Percentiles rank a stretch among this genome's conserved stretches.
Conservation (phyloP, 306 rosid species). For the Acacia acuminata region DNA sequence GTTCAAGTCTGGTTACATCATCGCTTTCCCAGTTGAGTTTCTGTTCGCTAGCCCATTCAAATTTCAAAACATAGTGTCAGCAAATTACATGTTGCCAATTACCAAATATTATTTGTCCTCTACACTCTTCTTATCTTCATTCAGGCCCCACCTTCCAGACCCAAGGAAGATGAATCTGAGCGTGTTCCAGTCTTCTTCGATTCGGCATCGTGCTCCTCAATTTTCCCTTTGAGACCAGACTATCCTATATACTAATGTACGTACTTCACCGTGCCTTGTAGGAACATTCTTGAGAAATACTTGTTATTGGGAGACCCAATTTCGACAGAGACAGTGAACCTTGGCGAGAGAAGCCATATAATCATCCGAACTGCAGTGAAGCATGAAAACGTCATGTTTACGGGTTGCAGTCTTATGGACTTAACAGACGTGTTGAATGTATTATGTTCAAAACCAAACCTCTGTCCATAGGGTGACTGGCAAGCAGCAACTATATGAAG, state of each 20-base stretch:
- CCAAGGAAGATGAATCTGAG: not conserved
- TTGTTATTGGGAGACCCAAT: conserved; percentile 54
- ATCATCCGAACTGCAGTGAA: conserved; percentile 75
- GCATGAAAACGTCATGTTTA: conserved; percentile 28
- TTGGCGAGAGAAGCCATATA: conserved; percentile 87
- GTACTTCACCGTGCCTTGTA: not conserved
- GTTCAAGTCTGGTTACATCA: not conserved
- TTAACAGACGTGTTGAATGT: not conserved
- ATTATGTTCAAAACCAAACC: conserved; percentile 47
- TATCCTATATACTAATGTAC: conserved; percentile 6
- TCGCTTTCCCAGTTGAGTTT: not conserved
- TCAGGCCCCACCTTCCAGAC: conserved; percentile 6
- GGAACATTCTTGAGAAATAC: not conserved
- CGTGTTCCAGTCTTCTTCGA: not conserved
- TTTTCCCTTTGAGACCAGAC: not conserved
- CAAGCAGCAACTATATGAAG: conserved; percentile 67
- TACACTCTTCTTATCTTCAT: conserved; percentile 3
- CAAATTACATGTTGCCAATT: not conserved
- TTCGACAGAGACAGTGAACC: conserved; percentile 84
- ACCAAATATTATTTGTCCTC: not conserved
- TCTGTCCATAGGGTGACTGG: conserved; percentile 78
- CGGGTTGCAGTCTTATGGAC: not conserved
- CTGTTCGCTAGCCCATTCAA: not conserved
- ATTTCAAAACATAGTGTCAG: not conserved
- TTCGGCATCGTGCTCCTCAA: not conserved